Conservation (phyloP, 2,329 filamentous ascomycete species). For the Ophiocordyceps robertsii region DNA sequence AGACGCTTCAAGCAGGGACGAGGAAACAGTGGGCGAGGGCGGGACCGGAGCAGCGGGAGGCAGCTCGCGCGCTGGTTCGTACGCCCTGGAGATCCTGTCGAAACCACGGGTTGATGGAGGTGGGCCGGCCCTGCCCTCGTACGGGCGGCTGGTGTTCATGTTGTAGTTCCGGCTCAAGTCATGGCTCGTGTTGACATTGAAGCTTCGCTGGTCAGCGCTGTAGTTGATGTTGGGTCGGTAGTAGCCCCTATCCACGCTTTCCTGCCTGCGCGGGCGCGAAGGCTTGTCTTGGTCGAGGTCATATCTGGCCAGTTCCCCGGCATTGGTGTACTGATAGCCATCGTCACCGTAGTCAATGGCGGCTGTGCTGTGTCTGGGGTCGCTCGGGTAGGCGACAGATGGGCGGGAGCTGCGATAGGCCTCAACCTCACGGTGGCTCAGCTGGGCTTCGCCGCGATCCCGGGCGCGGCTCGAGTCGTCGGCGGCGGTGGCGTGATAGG, state of each 20-base stretch:
- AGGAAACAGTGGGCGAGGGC: slow-evolving; percentile 16
- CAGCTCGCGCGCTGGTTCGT: slow-evolving; percentile 30
- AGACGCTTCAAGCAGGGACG: slow-evolving; percentile 7
- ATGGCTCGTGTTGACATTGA: slow-evolving; percentile 30
- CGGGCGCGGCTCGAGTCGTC: slow-evolving; percentile 37
- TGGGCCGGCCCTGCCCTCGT: slow-evolving; percentile 35
- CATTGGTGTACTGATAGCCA: slow-evolving; percentile 51
- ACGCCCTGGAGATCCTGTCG: slow-evolving; percentile 49
- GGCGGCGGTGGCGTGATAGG: slow-evolving; percentile 35
- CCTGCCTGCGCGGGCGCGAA: slow-evolving; percentile 28
- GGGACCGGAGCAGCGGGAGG: slow-evolving; percentile 27
- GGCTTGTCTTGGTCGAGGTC: slow-evolving; percentile 41
- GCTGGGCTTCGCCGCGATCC: slow-evolving; percentile 32
- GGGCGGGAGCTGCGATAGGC: slow-evolving; percentile 33
- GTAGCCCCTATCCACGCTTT: slow-evolving; percentile 42
- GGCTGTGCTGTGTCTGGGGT: slow-evolving; percentile 27
- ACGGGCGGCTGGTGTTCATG: slow-evolving; percentile 16
- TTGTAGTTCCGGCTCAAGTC: slow-evolving; percentile 32
- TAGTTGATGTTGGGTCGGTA: slow-evolving; percentile 42
- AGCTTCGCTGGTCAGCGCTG: slow-evolving; percentile 28
- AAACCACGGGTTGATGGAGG: slow-evolving; percentile 59
- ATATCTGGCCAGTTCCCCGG: slow-evolving; percentile 46
- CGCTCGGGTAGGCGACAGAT: slow-evolving; percentile 29
- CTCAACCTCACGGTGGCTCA: slow-evolving; percentile 26
- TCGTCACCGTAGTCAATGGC: slow-evolving; percentile 42